Base-by-base conservation (phyloP, 2,329 filamentous ascomycete genomes). In the Coleophoma cylindrospora region DNA sequence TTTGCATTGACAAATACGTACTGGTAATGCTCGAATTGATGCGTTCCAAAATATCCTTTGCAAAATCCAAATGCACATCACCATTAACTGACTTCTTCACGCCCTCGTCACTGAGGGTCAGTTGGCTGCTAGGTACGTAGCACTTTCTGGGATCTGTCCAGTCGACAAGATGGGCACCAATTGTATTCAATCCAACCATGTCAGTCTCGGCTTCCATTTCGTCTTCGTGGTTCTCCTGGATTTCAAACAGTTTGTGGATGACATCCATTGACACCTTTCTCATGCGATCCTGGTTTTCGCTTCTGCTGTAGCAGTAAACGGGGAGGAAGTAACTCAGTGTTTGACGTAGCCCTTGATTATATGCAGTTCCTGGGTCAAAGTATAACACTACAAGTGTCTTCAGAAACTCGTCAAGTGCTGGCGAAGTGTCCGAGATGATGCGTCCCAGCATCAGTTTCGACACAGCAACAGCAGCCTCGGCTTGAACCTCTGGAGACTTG, bases 121-220 rank as follows among this genome's bases (percentile, higher is more conserved):
- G 60, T 27, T 72, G 58, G 27, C 64, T 65, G 43, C 72, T 59
- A 56, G 72, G 76, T 50, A 66, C 77, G 69, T 70, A 87, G 70
- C 72, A 89, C 67, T 95, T 91, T 45, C 92, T 77, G 36, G 91
- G 91, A 66, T 97, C 92, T 0, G 92, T 97, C 94, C 92, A 97
- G 66, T 97, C 92, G 1, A 91, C 82, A 8, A 97, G 72, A 62
- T 91, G 92, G 3, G 88, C 83, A 1, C 89, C 90, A 51, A 95
- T 88, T 3, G 84, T 81, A 40, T 81, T 79, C 56, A 95, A 79
- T 59, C 85, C 83, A 9, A 92, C 87, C 83, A 95, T 91, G 51
- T 87, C 86, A 36, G 81, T 81, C 11, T 87, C 81, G 46, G 90
- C 87, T 15, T 84, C 83, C 45, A 89, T 86, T 33, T 88, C 90